Evolutionary conservation across 257 asterid species (phyloP), one percentile per base, ranked within the genome.

Genomic region (Prunella vulgaris): DNA sequence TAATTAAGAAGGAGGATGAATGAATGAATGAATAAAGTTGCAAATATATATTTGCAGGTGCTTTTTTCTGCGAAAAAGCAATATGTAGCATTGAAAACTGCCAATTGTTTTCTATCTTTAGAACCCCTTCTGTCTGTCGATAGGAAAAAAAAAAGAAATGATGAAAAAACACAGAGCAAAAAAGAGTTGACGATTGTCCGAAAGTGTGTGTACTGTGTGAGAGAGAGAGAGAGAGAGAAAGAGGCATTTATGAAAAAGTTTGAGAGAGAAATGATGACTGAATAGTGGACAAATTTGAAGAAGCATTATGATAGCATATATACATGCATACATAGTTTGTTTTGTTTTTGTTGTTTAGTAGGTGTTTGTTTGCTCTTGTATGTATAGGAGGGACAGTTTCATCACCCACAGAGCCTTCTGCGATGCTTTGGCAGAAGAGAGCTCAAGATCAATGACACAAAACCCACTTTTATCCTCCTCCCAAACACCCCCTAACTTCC

Each of bases 371-470:
- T 84, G 32, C 35, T 30, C 6, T 60, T 73, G 57, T 59, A n/a
- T n/a, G n/a, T 32, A 60, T 70, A 88, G 92, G 85, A 70, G 92
- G 80, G 92, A 88, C 82, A 88, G 92, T 49, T 88, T 88, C 84
- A 86, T 84, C 76, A 88, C 95, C 7, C 95, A 86, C 79, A 84
- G 92, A 79, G 95, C 95, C n/a, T 88, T 88, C 83, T 88, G 95
- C 40, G 92, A 88, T 65, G 90, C 88, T 17, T 75, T 88, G 61
- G 92, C 93, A 10, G 87, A 88, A 79, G 95, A 86, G 38, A 86
- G 82, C 48, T 83, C 88, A 66, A 84, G 85, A 76, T 61, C 87
- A 68, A 69, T 80, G 33, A 38, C 83, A 30, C 74, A 38, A 40
- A 79, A 78, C 74, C 81, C 84, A 48, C 58, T 80, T 22, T 59